These are phyloP conservation scores for Fusarium protoensiforme DNA, from an alignment of 2,329 filamentous ascomycete species.

Conservation along the genomic window DNA sequence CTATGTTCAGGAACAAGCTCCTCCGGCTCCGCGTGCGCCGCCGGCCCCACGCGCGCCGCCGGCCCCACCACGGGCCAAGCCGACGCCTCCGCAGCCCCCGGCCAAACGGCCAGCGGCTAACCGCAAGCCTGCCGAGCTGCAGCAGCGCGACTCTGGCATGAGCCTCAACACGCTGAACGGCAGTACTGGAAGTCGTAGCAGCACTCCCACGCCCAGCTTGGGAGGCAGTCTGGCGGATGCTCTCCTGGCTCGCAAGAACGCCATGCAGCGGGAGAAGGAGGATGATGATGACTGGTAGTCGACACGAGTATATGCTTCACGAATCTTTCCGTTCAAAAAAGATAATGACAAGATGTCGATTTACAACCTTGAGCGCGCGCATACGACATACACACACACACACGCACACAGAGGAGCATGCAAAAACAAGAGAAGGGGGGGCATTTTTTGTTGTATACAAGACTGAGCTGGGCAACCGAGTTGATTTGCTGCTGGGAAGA, in stretches of 20 bases:
- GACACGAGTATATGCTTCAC: slow-evolving; percentile 40
- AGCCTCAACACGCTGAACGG: slow-evolving; percentile 68
- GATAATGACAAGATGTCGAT: slow-evolving; percentile 30
- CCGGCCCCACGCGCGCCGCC: slow-evolving; percentile 77
- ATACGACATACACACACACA: slow-evolving; percentile 6
- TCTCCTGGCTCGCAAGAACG: slow-evolving; percentile 79
- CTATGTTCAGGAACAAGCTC: slow-evolving; percentile 87
- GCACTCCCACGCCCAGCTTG: slow-evolving; percentile 77
- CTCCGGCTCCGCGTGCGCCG: slow-evolving; percentile 70
- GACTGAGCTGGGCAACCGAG: slow-evolving; percentile 43
- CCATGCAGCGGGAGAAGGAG: slow-evolving; percentile 76
- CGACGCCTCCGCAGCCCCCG: slow-evolving; percentile 80
- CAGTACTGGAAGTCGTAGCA: slow-evolving; percentile 72
- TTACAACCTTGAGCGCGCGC: slow-evolving; percentile 11
- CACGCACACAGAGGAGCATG: slow-evolving; percentile 2
- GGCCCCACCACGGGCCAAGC: slow-evolving; percentile 73
- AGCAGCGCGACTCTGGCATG: slow-evolving; percentile 78
- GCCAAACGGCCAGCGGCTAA: slow-evolving; percentile 80
- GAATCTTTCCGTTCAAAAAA: slow-evolving; percentile 25
- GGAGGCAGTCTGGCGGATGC: slow-evolving; percentile 82
- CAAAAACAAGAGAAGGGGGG: slow-evolving; percentile 22
- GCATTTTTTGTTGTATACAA: slow-evolving; percentile 39
- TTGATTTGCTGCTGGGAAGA: slow-evolving; percentile 18
- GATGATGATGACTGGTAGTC: slow-evolving; percentile 77
- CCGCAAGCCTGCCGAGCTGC: slow-evolving; percentile 76